Conservation (phyloP, 2,329 filamentous ascomycete genomes). For the Dactylonectria macrodidyma region DNA sequence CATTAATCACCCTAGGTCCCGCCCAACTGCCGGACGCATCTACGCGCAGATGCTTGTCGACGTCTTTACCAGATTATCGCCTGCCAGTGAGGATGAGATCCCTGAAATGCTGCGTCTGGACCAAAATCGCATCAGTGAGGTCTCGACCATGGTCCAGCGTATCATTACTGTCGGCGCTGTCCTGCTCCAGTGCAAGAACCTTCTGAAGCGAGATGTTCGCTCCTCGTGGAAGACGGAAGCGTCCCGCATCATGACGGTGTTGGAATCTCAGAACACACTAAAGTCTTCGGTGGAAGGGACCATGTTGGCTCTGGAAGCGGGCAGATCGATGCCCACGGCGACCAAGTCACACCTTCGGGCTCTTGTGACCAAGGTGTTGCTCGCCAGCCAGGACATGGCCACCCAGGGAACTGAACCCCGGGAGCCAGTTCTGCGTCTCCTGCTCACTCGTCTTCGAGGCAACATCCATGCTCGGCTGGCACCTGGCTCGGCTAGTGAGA, state of each 20-base stretch:
- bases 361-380: constrained; percentile 70
- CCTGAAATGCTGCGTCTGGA: constrained; percentile 85
- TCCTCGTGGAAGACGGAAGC: constrained; percentile 84
- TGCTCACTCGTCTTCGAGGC: constrained; percentile 76
- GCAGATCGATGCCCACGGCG: constrained; percentile 75
- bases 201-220: constrained; percentile 85
- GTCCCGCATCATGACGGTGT: constrained; percentile 76
- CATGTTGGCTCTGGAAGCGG: constrained; percentile 74
- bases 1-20: constrained; percentile 72
- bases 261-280: constrained; percentile 69
- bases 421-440: constrained; percentile 74
- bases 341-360: constrained; percentile 73
- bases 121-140: constrained; percentile 68
- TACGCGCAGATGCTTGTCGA: constrained; percentile 84
- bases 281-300: constrained; percentile 72
- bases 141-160: constrained; percentile 60
- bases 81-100: constrained; percentile 67
- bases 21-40: constrained; percentile 77
- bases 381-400: constrained; percentile 64
- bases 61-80: constrained; percentile 77
- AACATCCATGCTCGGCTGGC: constrained; percentile 77
- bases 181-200: constrained; percentile 84
- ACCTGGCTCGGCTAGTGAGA: constrained; percentile 78
- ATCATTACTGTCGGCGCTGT: constrained; percentile 83
- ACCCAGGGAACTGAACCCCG: constrained; percentile 59